Evolutionary conservation across 179 eudicot genomes (phyloP), one percentile per base, ranked within the genome.

Genomic region (Pouteria campechiana): DNA sequence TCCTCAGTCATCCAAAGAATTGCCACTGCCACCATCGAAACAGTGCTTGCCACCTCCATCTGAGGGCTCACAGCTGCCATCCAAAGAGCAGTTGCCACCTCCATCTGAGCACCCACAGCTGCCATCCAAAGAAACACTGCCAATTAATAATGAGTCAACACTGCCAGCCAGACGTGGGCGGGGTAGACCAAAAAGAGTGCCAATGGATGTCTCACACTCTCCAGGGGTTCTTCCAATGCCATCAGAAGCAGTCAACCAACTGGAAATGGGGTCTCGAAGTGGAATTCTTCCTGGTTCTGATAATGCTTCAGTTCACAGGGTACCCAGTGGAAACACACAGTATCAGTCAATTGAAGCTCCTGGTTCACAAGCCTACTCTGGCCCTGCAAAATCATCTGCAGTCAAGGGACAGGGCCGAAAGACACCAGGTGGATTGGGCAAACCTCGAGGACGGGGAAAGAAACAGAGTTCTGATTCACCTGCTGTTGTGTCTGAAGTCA

Each of bases 81-180:
- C 32, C 3, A n/a, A n/a, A n/a, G n/a, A n/a, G n/a, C n/a, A n/a
- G n/a, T n/a, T 22, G 46, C 32, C 63, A 15, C 33, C n/a, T 31
- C 60, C 57, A 33, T 9, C 55, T 37, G 27, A 41, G 1, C 20
- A 33, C 34, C 52, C 37, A 7, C 38, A n/a, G n/a, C n/a, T n/a
- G n/a, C n/a, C n/a, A n/a, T n/a, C n/a, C n/a, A n/a, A n/a, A n/a
- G n/a, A n/a, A n/a, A n/a, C 59, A 8, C 27, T 49, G 11, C 55
- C 46, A 50, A 53, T 57, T 30, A 76, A 46, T 30, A 72, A 59
- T 32, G 79, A 58, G 39, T 64, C 64, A 50, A 67, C 72, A 25
- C 73, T 87, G 9, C 81, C 84, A 30, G 56, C 67, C 42, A 87
- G 70, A 67, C 72, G 99, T 41, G 99, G 99, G 8, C 87, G 99